These are phyloP conservation scores for Plasmodium gonderi DNA, from an alignment of 169 alveolate genomes.

Conservation along the genomic window DNA sequence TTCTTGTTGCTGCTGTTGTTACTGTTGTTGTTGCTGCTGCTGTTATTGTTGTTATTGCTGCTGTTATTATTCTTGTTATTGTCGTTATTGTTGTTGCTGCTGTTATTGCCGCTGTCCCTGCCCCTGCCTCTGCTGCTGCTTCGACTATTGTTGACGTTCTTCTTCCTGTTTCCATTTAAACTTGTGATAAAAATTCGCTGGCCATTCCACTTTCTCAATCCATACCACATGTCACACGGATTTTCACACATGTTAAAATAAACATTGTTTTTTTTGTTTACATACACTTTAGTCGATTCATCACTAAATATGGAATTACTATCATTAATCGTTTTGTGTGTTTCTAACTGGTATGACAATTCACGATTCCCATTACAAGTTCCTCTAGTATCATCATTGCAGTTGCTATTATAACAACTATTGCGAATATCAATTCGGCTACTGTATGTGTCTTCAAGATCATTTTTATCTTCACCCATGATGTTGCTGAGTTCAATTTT, in stretches of 20 bases:
- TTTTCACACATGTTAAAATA: slow-evolving; percentile 83
- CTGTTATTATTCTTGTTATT: too few species aligned
- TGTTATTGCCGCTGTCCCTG: neutral
- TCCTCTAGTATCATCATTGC: slow-evolving; percentile 6
- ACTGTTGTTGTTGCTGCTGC: too few species aligned
- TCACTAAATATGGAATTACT: slow-evolving; percentile 44
- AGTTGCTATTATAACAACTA: neutral
- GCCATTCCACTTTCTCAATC: slow-evolving; percentile 83
- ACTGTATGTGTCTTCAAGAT: neutral
- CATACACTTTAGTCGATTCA: slow-evolving; percentile 57
- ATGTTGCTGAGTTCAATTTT: neutral
- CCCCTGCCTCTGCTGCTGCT: neutral
- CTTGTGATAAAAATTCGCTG: slow-evolving; percentile 81
- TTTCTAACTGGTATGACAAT: slow-evolving; percentile 2
- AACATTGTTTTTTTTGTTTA: slow-evolving; percentile 35
- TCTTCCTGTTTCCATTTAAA: slow-evolving; percentile 19
- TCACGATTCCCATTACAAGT: neutral
- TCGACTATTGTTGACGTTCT: neutral
- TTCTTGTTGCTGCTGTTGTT: too few species aligned
- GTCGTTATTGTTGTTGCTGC: neutral
- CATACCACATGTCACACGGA: slow-evolving; percentile 87
- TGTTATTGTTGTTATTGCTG: too few species aligned
- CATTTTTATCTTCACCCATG: neutral
- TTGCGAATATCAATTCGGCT: neutral
- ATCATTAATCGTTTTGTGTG: slow-evolving; percentile 43